Base-by-base conservation (phyloP, 306 rosid genomes). In the Begonia loranthoides region DNA sequence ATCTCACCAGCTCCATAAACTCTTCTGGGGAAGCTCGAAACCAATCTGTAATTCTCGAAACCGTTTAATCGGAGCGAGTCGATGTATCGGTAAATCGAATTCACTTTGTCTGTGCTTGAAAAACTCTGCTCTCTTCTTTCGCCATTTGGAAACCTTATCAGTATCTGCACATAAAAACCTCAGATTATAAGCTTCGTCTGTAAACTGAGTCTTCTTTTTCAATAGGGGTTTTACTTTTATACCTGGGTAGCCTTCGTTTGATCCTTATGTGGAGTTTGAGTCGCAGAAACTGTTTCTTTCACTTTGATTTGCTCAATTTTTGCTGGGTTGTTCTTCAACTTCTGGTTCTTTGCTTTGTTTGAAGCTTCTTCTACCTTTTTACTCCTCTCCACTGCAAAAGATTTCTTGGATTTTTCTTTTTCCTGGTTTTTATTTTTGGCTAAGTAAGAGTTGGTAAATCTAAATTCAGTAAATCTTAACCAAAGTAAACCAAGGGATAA, bases 121-220 rank as follows among this genome's bases (percentile, higher is more conserved):
- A 87, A 87, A 41, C 63, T 72, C 36, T 72, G 82, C 72, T 83
- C 83, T 66, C 81, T 78, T 65, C 83, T 87, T 74, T 87, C 90
- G 0, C 96, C 90, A 19, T 83, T 87, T 52, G 96, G 90, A 72
- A 87, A 83, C 80, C 96, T 80, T 66, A 87, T 66, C 58, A 66
- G 38, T 49, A 79, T 79, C 86, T 79, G 79, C 41, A 51, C 36
- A 28, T 28, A 28, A 4, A 44, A 38, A 56, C n/a, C 41, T 55
- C 24, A 17, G 34, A 9, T 9, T 10, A 50, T 16, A 41, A 28
- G 7, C 83, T 70, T 70, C 65, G 78, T 50, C 82, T 63, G 69
- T 80, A 87, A 53, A 87, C 36, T 4, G 36, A 5, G 36, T 28
- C 36, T 28, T 28, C 36, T 5, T 28, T 28, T 28, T 28, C 36